phyloP scores from a whole-genome alignment of 139 green algal species.

The Zygnema cylindricum region DNA sequence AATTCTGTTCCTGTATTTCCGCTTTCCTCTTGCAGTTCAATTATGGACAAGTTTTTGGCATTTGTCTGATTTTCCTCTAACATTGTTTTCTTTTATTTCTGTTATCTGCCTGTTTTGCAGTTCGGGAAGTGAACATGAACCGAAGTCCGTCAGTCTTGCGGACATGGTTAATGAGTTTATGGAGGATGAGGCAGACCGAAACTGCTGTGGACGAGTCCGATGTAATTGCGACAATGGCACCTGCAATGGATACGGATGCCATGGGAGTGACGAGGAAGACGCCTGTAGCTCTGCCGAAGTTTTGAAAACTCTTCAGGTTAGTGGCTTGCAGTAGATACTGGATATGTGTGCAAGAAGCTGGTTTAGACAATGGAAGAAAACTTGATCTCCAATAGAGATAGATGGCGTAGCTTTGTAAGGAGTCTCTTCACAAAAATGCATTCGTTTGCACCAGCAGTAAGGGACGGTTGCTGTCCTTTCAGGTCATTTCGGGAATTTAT shows the following conservation, averaged over 20 bases:
- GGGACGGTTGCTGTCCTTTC: too few relatives aligned
- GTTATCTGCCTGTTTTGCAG: constrained; percentile 11
- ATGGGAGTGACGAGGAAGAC: constrained; percentile 2
- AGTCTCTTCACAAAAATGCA: too few relatives aligned
- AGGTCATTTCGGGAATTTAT: too few relatives aligned
- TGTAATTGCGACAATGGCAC: not conserved
- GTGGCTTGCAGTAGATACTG: constrained; percentile 3
- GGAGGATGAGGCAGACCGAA: constrained; percentile 38
- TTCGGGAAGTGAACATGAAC: constrained; percentile 38
- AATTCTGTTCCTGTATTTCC: too few relatives aligned
- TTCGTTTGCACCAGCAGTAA: too few relatives aligned
- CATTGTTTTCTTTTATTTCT: not conserved
- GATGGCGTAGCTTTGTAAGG: too few relatives aligned
- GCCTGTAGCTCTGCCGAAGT: not conserved
- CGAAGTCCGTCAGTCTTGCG: constrained; percentile 30
- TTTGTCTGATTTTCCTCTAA: too few relatives aligned
- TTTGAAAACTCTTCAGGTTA: constrained; percentile 8
- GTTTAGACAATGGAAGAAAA: too few relatives aligned
- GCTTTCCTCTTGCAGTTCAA: too few relatives aligned
- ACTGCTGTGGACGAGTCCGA: not conserved
- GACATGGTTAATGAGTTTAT: constrained; percentile 50
- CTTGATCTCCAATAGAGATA: too few relatives aligned
- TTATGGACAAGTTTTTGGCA: too few relatives aligned
- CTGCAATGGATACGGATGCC: not conserved
- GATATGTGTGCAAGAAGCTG: too few relatives aligned